Evolutionary conservation across 2,329 filamentous ascomycete genomes (phyloP), one percentile per base, ranked within the genome.

Genomic region (Arthrobotrys sinensis): DNA sequence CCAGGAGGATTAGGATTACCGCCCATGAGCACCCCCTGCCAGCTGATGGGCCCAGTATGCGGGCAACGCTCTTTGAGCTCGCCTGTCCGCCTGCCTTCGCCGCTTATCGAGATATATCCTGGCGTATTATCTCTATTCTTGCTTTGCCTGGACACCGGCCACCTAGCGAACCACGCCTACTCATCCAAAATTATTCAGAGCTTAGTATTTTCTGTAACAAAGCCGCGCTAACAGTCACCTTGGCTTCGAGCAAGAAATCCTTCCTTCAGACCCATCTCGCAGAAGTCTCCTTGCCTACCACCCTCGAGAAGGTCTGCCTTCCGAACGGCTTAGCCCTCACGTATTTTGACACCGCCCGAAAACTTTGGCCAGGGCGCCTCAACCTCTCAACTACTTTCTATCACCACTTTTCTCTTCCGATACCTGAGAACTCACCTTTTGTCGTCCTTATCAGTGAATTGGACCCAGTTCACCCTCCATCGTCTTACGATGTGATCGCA

Each of bases 401-500:
- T 0, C 86, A 88, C 72, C 85, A 87, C 65, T 88, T 85, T 28
- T 78, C 68, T 2, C 73, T 87, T 2, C 40, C 72, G 0, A 75
- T 88, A 0, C 85, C 87, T 0, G 63, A 67, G 1, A 76, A 80
- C 0, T 85, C 85, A 0, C 84, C 85, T 0, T 85, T 86, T 70
- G 79, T 81, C 3, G 4, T 79, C 4, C 70, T 85, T 11, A 68
- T 84, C 73, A 71, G 80, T 8, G 55, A 69, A 1, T 12, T 82
- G 43, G 8, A 10, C 45, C 11, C 79, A 43, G 34, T 82, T 38
- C 1, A 84, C 16, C 81, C 83, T 70, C 6, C 89, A 0, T 86
- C 88, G 0, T 91, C 89, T 0, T 89, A 90, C 73, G 84, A 87
- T 5, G 84, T 88, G 0, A 82, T 89, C 38, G 87, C 88, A 0